Conservation (phyloP, 2,329 filamentous ascomycete genomes). For the Stemphylium lycopersici region DNA sequence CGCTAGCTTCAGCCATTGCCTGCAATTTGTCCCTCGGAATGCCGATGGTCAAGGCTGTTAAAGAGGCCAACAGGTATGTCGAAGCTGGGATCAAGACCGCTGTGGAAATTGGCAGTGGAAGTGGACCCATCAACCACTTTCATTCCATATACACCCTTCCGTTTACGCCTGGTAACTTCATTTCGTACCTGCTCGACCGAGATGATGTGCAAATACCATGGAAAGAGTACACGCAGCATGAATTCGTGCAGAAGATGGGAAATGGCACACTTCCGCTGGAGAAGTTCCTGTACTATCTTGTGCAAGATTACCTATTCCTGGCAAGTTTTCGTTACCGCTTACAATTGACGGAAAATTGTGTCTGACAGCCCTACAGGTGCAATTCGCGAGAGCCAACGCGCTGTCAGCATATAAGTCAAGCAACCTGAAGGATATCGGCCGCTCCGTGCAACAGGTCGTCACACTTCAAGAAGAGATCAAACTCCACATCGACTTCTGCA, state of each 20-base stretch:
- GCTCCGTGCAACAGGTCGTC: slow-evolving; percentile 71
- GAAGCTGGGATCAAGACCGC: slow-evolving; percentile 73
- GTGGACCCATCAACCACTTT: slow-evolving; percentile 79
- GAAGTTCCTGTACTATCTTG: slow-evolving; percentile 85
- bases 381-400: slow-evolving; percentile 86
- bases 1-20: slow-evolving; percentile 82
- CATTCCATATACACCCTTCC: slow-evolving; percentile 72
- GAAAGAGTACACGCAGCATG: slow-evolving; percentile 78
- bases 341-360: background rate
- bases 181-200: slow-evolving; percentile 80
- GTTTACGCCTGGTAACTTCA: slow-evolving; percentile 76
- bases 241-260: slow-evolving; percentile 79
- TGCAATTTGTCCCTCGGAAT: slow-evolving; percentile 70
- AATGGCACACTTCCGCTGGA: slow-evolving; percentile 74
- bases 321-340: slow-evolving; percentile 53
- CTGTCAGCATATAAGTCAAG: slow-evolving; percentile 85
- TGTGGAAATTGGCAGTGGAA: slow-evolving; percentile 67
- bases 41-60: slow-evolving; percentile 65
- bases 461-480: slow-evolving; percentile 81
- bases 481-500: slow-evolving; percentile 83
- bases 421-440: slow-evolving; percentile 72
- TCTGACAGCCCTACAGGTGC: slow-evolving; percentile 61
- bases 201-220: slow-evolving; percentile 76
- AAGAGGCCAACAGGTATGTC: slow-evolving; percentile 71
- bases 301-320: slow-evolving; percentile 91